A percentile compares a stretch with the other conserved stretches of the same genome.
These are phyloP conservation scores for Termitomyces sp. DNA, from an alignment of 768 basidiomycete genomes.

Conservation along the genomic window DNA sequence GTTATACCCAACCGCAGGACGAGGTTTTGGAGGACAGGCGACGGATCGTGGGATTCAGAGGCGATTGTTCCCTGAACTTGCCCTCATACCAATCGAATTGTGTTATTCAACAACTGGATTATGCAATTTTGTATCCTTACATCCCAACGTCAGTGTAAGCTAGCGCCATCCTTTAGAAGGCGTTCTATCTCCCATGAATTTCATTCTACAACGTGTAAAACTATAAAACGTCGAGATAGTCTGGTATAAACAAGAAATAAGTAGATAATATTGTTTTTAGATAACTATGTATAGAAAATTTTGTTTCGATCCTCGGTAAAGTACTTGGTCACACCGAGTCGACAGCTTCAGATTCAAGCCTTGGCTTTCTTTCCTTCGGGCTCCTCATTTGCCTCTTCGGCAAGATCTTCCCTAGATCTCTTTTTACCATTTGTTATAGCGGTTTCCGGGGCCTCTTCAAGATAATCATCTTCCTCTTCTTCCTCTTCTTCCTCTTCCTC, in stretches of 20 bases:
- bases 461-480: constrained; percentile 16
- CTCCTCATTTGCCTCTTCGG: constrained; percentile 19
- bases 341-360: constrained; percentile 18
- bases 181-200: background rate
- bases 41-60: constrained; percentile 51
- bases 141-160: background rate
- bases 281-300: constrained; percentile 1
- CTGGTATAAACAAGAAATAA: constrained; percentile 19
- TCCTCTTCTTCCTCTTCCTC: constrained; percentile 29
- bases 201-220: constrained; percentile 12
- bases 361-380: constrained; percentile 35
- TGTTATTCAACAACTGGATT: background rate
- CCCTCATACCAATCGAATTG: background rate
- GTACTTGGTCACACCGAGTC: background rate
- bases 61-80: constrained; percentile 53
- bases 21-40: constrained; percentile 37
- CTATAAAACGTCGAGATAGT: constrained; percentile 4
- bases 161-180: background rate
- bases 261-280: constrained; percentile 8
- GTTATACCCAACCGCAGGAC: constrained; percentile 54
- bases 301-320: background rate
- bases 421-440: constrained; percentile 24
- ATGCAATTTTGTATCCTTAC: background rate
- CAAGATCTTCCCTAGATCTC: constrained; percentile 27
- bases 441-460: constrained; percentile 7